Percentiles rank a stretch among this genome's conserved stretches.
Conservation (phyloP, 768 basidiomycete genomes). For the Trametes cinnabarina region DNA sequence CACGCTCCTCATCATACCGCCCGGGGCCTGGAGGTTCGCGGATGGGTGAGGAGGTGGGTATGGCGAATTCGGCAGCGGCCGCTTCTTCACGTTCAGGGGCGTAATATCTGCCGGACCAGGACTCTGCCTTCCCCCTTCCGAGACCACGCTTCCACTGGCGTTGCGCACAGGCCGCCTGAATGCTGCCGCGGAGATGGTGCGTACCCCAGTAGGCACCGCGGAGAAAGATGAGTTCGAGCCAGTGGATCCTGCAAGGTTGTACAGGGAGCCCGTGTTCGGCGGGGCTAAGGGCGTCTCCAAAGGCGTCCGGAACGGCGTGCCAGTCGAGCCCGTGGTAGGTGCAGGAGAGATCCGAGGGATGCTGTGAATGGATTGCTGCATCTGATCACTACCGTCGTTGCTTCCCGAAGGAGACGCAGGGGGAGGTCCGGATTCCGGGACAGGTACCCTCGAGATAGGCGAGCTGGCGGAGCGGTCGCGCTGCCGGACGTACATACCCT, state of each 20-base stretch:
- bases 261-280: conserved; percentile 22
- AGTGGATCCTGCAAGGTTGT: conserved; percentile 18
- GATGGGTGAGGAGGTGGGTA: conserved; percentile 25
- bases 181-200: conserved; percentile 75
- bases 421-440: background rate
- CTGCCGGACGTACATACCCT: conserved; percentile 15
- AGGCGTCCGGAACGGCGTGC: conserved; percentile 42
- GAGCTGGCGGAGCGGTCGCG: conserved; percentile 19
- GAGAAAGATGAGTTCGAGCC: conserved; percentile 28
- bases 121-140: conserved; percentile 4
- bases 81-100: conserved; percentile 50
- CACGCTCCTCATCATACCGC: background rate
- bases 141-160: conserved; percentile 19
- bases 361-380: conserved; percentile 20
- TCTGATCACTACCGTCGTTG: conserved; percentile 24
- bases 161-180: conserved; percentile 53
- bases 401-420: conserved; percentile 1
- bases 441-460: background rate
- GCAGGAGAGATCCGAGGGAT: conserved; percentile 22
- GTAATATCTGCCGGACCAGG: conserved; percentile 41
- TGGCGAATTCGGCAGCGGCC: conserved; percentile 45
- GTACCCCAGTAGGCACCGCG: conserved; percentile 25
- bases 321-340: conserved; percentile 19
- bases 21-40: conserved; percentile 7
- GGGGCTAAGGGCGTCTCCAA: conserved; percentile 43